phyloP scores from a whole-genome alignment of 2,329 filamentous ascomycete genomes.

The Fusarium lyarnte region DNA sequence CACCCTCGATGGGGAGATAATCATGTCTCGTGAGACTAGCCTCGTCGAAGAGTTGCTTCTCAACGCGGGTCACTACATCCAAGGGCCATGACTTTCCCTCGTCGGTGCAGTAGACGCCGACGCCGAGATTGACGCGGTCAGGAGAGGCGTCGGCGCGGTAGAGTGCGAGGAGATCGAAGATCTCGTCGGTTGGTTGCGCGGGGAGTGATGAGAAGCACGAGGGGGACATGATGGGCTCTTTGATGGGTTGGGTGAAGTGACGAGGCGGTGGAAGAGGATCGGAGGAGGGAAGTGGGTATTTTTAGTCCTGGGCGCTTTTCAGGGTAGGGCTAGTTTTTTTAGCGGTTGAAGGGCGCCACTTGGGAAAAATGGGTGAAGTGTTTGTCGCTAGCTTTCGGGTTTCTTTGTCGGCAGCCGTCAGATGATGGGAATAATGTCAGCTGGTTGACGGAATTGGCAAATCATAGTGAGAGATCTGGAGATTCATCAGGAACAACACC shows the following conservation, averaged over 20 bases:
- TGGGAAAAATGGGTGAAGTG: neutral
- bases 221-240: neutral
- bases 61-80: slow-evolving; percentile 29
- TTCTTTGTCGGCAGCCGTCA: neutral
- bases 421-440: neutral
- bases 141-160: slow-evolving; percentile 29
- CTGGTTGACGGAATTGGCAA: too few relatives aligned
- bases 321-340: slow-evolving; percentile 19
- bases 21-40: slow-evolving; percentile 29
- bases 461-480: neutral
- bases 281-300: slow-evolving; percentile 27
- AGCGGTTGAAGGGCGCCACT: slow-evolving; percentile 4
- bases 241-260: neutral
- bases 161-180: slow-evolving; percentile 21
- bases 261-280: slow-evolving; percentile 10
- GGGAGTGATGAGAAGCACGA: slow-evolving; percentile 17
- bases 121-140: slow-evolving; percentile 37
- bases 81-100: slow-evolving; percentile 39
- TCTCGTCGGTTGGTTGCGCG: slow-evolving; percentile 22
- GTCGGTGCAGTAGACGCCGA: slow-evolving; percentile 38
- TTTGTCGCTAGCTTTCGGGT: neutral
- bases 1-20: slow-evolving; percentile 37
- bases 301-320: slow-evolving; percentile 1
- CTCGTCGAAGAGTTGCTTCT: slow-evolving; percentile 29
- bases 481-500: fast-evolving